phyloP scores from a whole-genome alignment of 305 asterid species.

The Euphrasia arctica region DNA sequence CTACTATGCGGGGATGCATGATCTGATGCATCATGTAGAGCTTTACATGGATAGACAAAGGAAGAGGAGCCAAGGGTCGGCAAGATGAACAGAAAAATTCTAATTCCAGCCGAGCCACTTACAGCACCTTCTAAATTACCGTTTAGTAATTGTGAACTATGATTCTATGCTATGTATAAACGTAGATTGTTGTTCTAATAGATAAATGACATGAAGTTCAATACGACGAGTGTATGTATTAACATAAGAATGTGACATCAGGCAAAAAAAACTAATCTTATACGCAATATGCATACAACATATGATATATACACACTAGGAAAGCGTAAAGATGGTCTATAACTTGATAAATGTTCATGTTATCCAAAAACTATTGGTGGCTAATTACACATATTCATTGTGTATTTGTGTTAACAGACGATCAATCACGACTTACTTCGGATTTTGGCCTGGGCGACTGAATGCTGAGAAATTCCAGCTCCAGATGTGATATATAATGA shows the following conservation, averaged over 20 bases:
- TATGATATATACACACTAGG: too few species aligned
- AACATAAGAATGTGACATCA: too few species aligned
- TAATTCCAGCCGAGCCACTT: too few species aligned
- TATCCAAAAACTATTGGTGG: constrained; percentile 15
- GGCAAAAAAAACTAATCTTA: constrained; percentile 3
- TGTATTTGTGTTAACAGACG: constrained; percentile 17
- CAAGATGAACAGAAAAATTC: too few species aligned
- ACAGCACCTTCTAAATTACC: too few species aligned
- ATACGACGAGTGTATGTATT: too few species aligned
- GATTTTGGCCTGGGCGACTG: constrained; percentile 23
- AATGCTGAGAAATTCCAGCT: constrained; percentile 23
- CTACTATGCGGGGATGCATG: constrained; percentile 26
- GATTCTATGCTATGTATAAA: too few species aligned
- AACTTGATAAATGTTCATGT: constrained; percentile 17
- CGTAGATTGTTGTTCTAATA: too few species aligned
- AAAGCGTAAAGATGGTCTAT: constrained; percentile 3
- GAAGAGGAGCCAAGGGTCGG: constrained; percentile 47
- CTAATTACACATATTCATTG: constrained; percentile 22
- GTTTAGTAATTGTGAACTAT: too few species aligned
- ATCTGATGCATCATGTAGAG: constrained; percentile 62
- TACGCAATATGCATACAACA: too few species aligned
- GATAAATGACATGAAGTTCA: too few species aligned
- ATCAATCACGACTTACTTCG: constrained; percentile 1
- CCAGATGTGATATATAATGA: constrained; percentile 3
- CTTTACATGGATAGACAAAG: constrained; percentile 61